Conservation (phyloP, 768 basidiomycete genomes). For the Lentinus tigrinus region DNA sequence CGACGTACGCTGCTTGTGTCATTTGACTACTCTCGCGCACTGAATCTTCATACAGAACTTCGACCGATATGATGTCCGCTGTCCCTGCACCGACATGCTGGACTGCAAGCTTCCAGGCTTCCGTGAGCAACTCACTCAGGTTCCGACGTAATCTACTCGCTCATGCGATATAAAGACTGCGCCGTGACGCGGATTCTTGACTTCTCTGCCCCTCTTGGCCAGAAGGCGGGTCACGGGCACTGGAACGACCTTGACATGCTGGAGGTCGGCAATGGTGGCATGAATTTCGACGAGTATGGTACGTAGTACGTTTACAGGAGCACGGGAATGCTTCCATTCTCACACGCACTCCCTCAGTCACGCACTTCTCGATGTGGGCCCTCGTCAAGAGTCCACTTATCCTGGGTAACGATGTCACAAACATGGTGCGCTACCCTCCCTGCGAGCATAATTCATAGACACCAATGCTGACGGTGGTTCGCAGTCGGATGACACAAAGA, state of each 20-base stretch:
- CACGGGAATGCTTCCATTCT: not conserved
- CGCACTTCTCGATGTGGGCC: slow-evolving; percentile 43
- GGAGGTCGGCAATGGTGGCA: slow-evolving; percentile 38
- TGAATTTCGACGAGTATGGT: slow-evolving; percentile 41
- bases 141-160: not conserved
- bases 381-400: slow-evolving; percentile 43
- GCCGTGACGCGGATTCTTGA: slow-evolving; percentile 36
- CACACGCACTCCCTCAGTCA: slow-evolving; percentile 23
- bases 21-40: not conserved
- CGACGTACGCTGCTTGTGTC: slow-evolving; percentile 19
- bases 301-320: slow-evolving; percentile 5
- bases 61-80: slow-evolving; percentile 35
- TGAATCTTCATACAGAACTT: slow-evolving; percentile 25
- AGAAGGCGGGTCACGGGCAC: slow-evolving; percentile 33
- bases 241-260: slow-evolving; percentile 43
- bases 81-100: slow-evolving; percentile 34
- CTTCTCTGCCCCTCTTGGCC: slow-evolving; percentile 35
- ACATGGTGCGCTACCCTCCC: slow-evolving; percentile 28
- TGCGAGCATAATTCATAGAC: not conserved
- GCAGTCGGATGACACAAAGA: slow-evolving; percentile 34
- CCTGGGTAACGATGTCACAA: slow-evolving; percentile 39
- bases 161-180: slow-evolving; percentile 24
- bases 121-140: slow-evolving; percentile 25
- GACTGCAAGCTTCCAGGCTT: slow-evolving; percentile 39
- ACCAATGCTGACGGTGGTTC: not conserved